Evolutionary conservation across 805 yeast genomes (phyloP), one percentile per base, ranked within the genome.

Genomic region (Isabelozyma gotoi): DNA sequence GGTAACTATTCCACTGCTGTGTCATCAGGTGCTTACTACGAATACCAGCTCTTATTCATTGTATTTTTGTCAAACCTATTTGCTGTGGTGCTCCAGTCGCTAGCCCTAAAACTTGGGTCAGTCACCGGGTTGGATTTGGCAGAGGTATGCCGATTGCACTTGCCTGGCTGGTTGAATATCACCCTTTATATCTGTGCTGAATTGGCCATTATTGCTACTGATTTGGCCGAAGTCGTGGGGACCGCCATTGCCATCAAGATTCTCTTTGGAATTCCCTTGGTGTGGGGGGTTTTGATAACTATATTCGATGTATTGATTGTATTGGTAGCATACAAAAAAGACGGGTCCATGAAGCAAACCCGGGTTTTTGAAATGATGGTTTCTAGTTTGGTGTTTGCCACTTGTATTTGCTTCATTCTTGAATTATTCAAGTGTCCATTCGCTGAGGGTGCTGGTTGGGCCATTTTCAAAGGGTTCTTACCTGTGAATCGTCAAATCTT

Each of bases 1-100:
- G 97, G 97, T 35, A 90, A 90, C 63, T 90, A 88, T 65, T 81
- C 95, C 36, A 87, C 96, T 0, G 89, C 94, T 12, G 96, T 90
- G 1, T 78, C 88, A 12, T 88, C 96, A 0, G 97, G 97, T 40
- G 91, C 96, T 2, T 75, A 81, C 43, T 86, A 82, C 55, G 78
- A 82, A 57, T 90, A 83, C 63, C 78, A 84, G 45, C 76, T 89
- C 41, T 71, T 90, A 40, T 86, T 88, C 62, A 76, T 85, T 21
- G 77, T 89, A 3, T 71, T 89, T 40, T 56, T 89, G 45, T 84
- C 96, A n/a, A 90, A 89, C 56, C 59, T 86, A 40, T 82, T 88
- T 68, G 97, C 97, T 0, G 86, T 89, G 20, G 76, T 89, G 39
- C 67, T 91, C 20, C 97, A 90, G 63, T 79, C 85, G 34, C 73